These are phyloP conservation scores for Knoxdaviesia proteae DNA, from an alignment of 2,329 filamentous ascomycete genomes.

Conservation along the genomic window DNA sequence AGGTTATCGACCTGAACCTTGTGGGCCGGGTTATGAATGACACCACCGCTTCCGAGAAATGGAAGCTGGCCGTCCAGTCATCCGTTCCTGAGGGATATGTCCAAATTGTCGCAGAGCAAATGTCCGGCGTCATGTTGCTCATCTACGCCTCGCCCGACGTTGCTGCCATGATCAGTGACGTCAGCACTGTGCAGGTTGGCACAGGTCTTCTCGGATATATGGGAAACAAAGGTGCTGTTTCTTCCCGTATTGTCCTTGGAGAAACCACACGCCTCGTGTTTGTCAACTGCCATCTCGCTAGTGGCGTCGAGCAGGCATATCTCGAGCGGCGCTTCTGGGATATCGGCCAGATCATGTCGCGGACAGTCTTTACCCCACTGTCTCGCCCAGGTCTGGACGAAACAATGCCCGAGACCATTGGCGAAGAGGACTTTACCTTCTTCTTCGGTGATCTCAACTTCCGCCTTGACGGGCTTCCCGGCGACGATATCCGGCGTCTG, in stretches of 20 bases:
- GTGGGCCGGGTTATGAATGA: constrained; percentile 65
- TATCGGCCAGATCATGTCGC: constrained; percentile 51
- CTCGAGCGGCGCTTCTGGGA: constrained; percentile 84
- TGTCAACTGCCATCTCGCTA: constrained; percentile 78
- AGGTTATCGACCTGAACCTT: constrained; percentile 71
- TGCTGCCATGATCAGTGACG: constrained; percentile 51
- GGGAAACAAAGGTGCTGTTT: constrained; percentile 86
- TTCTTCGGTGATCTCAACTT: constrained; percentile 98
- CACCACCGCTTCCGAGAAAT: constrained; percentile 48
- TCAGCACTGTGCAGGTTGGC: constrained; percentile 66
- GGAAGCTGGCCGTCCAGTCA: constrained; percentile 56
- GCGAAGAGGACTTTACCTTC: constrained; percentile 82
- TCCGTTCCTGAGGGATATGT: constrained; percentile 60
- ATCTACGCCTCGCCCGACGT: constrained; percentile 70
- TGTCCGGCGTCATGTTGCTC: constrained; percentile 67
- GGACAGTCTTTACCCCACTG: constrained; percentile 62
- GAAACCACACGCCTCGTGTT: constrained; percentile 82
- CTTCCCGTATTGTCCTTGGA: constrained; percentile 62
- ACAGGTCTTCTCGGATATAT: constrained; percentile 85
- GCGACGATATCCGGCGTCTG: constrained; percentile 71
- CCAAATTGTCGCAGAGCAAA: constrained; percentile 60
- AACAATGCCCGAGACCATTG: constrained; percentile 50
- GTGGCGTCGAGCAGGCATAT: constrained; percentile 57
- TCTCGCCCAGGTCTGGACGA: constrained; percentile 40
- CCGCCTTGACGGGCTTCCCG: constrained; percentile 67